Percentiles rank a stretch among this genome's conserved stretches.
These are phyloP conservation scores for Neofusicoccum kwambonambiense DNA, from an alignment of 2,329 filamentous ascomycete genomes.

Conservation along the genomic window DNA sequence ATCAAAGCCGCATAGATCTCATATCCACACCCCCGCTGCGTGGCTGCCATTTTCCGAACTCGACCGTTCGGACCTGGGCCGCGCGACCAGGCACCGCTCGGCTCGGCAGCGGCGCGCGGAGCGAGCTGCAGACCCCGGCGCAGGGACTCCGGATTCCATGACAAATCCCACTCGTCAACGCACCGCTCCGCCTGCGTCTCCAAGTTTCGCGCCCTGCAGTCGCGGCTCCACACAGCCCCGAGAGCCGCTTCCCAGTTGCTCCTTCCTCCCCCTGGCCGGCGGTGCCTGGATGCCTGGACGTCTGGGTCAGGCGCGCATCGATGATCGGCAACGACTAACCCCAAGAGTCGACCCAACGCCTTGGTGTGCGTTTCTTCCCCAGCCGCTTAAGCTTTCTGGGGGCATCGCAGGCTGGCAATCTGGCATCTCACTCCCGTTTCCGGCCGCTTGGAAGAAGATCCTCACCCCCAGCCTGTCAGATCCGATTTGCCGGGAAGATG, in stretches of 20 bases:
- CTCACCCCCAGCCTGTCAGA: neutral
- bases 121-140: neutral
- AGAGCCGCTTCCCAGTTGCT: no score
- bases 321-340: neutral
- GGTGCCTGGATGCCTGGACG: neutral
- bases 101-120: neutral
- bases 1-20: conserved; percentile 10
- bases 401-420: neutral
- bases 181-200: neutral
- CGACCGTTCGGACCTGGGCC: neutral
- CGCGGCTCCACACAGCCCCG: neutral
- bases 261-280: no score
- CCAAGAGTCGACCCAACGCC: neutral
- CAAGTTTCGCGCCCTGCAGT: neutral
- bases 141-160: neutral
- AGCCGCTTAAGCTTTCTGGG: neutral
- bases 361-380: neutral
- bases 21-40: conserved; percentile 11
- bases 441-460: neutral
- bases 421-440: neutral
- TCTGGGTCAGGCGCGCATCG: neutral
- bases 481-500: neutral
- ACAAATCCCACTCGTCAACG: neutral
- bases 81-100: neutral
- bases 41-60: neutral